phyloP scores from a whole-genome alignment of 2,329 filamentous ascomycete species.

The Cordyceps farinosa region DNA sequence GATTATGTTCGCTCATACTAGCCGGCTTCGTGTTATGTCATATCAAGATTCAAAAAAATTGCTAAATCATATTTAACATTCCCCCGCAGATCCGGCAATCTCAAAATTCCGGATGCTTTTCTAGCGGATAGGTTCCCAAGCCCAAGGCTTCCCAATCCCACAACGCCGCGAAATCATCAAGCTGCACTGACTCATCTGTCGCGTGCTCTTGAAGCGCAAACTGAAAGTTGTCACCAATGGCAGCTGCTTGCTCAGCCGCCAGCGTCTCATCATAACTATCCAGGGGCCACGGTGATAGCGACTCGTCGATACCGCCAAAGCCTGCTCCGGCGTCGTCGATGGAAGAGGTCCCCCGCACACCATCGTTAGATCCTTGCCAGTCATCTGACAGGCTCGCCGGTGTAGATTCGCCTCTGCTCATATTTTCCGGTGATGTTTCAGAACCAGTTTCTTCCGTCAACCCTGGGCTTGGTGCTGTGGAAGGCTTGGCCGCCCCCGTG shows the following conservation, averaged over 20 bases:
- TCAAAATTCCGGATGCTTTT: neutral
- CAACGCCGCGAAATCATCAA: slow-evolving; percentile 10
- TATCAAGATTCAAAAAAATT: neutral
- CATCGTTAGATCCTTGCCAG: slow-evolving; percentile 9
- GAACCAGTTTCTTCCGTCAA: neutral
- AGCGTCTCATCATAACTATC: neutral
- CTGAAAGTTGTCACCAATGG: neutral
- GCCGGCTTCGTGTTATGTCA: too few relatives aligned
- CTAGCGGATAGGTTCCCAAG: neutral
- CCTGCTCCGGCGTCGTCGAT: neutral
- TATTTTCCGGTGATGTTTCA: slow-evolving; percentile 8
- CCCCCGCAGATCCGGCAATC: neutral
- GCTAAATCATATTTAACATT: neutral
- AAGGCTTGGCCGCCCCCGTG: neutral
- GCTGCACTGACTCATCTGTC: neutral
- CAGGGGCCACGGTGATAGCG: slow-evolving; percentile 9
- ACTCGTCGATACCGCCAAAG: slow-evolving; percentile 8
- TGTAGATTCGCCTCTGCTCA: neutral
- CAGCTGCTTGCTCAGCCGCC: too few relatives aligned
- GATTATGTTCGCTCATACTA: neutral
- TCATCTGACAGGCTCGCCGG: slow-evolving; percentile 8
- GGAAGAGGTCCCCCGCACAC: neutral
- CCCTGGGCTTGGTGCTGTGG: neutral
- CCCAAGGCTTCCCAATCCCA: slow-evolving; percentile 16
- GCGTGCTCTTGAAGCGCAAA: neutral